phyloP scores from a whole-genome alignment of 495 filamentous ascomycete genomes.

The Neohortaea acidophila region DNA sequence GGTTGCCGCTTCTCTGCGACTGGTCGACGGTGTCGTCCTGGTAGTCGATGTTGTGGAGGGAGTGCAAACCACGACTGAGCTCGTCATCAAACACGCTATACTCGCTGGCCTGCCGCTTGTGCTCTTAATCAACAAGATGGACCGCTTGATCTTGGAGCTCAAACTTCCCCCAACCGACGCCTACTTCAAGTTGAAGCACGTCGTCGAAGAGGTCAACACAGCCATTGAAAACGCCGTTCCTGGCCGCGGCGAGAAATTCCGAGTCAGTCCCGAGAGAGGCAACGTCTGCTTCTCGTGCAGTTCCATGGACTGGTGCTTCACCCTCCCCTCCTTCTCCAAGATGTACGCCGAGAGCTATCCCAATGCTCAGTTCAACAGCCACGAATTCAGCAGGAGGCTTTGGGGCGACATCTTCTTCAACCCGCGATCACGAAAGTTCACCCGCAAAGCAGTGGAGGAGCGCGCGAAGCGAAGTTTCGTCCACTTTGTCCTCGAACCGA shows the following conservation, averaged over 20 bases:
- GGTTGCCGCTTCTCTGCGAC: constrained; percentile 69
- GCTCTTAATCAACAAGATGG: constrained; percentile 92
- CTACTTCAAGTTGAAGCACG: constrained; percentile 97
- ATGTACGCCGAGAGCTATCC: constrained; percentile 90
- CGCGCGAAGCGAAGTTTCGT: constrained; percentile 75
- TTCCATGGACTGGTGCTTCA: constrained; percentile 93
- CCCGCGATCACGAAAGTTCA: constrained; percentile 75
- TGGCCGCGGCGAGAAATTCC: constrained; percentile 60
- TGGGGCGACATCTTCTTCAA: constrained; percentile 99
- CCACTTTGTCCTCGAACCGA: constrained; percentile 86
- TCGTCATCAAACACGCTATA: constrained; percentile 90
- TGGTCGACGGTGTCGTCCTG: constrained; percentile 82
- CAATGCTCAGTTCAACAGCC: constrained; percentile 43
- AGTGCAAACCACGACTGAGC: constrained; percentile 89
- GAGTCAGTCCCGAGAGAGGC: constrained; percentile 88
- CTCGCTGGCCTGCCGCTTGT: constrained; percentile 79
- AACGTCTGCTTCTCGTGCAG: constrained; percentile 92
- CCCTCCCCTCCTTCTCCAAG: constrained; percentile 77
- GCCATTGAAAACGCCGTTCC: constrained; percentile 79
- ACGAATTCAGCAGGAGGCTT: constrained; percentile 63
- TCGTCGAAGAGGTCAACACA: constrained; percentile 93
- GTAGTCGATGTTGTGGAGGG: constrained; percentile 98
- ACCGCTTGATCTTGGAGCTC: constrained; percentile 83
- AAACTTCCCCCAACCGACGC: constrained; percentile 90
- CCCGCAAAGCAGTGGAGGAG: constrained; percentile 69